A percentile compares a stretch with the other conserved stretches of the same genome.
Conservation (phyloP, 2,329 filamentous ascomycete genomes). For the Aspergillus niger region DNA sequence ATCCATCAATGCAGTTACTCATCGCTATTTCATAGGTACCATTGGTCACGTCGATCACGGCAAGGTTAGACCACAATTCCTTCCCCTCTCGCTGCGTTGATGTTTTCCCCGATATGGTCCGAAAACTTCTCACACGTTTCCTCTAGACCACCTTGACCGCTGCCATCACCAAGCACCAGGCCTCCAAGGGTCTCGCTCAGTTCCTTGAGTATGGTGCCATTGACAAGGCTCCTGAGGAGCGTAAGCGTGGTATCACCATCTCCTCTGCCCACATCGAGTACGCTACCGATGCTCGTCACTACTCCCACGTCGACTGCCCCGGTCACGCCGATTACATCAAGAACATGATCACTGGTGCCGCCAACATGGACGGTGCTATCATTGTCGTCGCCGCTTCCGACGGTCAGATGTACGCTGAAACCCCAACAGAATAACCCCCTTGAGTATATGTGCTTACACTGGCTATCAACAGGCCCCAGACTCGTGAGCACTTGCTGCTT, state of each 20-base stretch:
- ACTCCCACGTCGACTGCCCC: constrained; percentile 99
- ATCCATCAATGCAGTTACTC: not conserved
- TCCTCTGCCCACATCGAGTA: constrained; percentile 99
- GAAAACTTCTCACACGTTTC: constrained; percentile 20
- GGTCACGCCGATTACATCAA: constrained; percentile 99
- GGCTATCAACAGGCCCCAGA: constrained; percentile 71
- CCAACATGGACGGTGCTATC: constrained; percentile 98
- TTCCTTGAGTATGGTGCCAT: constrained; percentile 98
- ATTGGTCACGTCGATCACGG: constrained; percentile 99
- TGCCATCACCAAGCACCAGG: constrained; percentile 97
- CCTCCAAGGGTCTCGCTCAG: constrained; percentile 88
- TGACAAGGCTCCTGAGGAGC: constrained; percentile 98
- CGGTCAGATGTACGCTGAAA: constrained; percentile 76
- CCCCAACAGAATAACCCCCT: not conserved
- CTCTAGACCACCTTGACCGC: constrained; percentile 91
- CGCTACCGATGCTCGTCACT: constrained; percentile 89
- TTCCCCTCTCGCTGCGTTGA: constrained; percentile 1
- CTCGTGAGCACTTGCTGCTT: constrained; percentile 94
- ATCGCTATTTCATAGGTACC: constrained; percentile 63
- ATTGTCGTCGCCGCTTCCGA: constrained; percentile 98
- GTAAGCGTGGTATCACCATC: constrained; percentile 99
- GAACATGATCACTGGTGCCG: constrained; percentile 99
- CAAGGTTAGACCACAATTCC: constrained; percentile 66
- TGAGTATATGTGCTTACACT: constrained; percentile 23
- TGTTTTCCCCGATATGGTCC: constrained; percentile 8